A percentile compares a stretch with the other conserved stretches of the same genome.
These are phyloP conservation scores for Tylopilus rubrobrunneus DNA, from an alignment of 768 basidiomycete genomes.

Conservation along the genomic window DNA sequence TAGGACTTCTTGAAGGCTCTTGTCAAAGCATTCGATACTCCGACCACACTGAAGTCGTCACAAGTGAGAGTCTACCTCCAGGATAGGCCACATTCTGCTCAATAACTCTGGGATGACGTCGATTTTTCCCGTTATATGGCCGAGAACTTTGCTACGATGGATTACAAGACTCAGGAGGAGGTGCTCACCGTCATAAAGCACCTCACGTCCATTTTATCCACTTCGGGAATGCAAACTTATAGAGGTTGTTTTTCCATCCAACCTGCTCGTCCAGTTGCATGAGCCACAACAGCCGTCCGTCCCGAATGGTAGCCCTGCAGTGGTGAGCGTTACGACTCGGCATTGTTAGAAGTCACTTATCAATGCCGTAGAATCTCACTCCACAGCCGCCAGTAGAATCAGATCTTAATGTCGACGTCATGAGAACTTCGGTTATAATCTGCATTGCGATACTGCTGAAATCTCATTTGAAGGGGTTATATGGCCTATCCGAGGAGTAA, in stretches of 20 bases:
- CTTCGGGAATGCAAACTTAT: slow-evolving; percentile 79
- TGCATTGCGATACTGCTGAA: slow-evolving; percentile 88
- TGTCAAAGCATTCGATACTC: slow-evolving; percentile 78
- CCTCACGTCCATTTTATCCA: slow-evolving; percentile 72
- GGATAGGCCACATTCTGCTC: background rate
- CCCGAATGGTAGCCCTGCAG: background rate
- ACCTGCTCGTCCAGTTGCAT: slow-evolving; percentile 62
- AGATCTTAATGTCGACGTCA: slow-evolving; percentile 28
- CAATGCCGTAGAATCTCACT: background rate
- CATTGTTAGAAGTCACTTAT: background rate
- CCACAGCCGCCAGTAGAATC: background rate
- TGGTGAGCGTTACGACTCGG: slow-evolving; percentile 2
- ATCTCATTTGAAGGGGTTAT: slow-evolving; percentile 76
- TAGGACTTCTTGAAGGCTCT: slow-evolving; percentile 87
- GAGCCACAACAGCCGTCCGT: slow-evolving; percentile 18
- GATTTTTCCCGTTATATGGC: slow-evolving; percentile 90
- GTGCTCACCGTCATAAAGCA: slow-evolving; percentile 79
- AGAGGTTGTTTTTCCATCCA: slow-evolving; percentile 68
- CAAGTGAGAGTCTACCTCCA: slow-evolving; percentile 40
- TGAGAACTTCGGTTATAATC: slow-evolving; percentile 71
- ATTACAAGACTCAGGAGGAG: slow-evolving; percentile 96
- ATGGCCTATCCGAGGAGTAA: slow-evolving; percentile 89
- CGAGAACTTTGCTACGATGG: slow-evolving; percentile 88
- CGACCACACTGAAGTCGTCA: slow-evolving; percentile 48
- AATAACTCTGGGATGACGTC: slow-evolving; percentile 60